Evolutionary conservation across 2,329 filamentous ascomycete genomes (phyloP).

Genomic region (Colletotrichum simmondsii): DNA sequence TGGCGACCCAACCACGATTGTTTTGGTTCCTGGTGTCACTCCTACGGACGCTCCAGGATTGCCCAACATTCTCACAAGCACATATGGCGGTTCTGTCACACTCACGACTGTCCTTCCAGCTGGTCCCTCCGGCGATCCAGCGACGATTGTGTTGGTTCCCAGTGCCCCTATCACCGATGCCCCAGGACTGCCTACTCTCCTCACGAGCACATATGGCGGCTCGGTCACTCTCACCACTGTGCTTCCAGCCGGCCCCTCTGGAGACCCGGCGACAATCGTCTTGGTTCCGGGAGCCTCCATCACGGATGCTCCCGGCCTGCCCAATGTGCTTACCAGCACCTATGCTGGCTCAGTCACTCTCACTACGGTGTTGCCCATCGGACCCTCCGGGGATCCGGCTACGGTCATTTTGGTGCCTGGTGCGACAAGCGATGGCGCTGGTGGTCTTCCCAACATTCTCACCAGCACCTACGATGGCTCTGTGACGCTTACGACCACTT

Average conservation of each 20-base stretch:
- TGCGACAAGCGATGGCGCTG: background rate
- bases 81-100: background rate
- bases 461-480: conserved; percentile 8
- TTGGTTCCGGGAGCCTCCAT: background rate
- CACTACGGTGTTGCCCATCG: background rate
- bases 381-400: background rate
- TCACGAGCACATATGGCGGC: background rate
- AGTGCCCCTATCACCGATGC: background rate
- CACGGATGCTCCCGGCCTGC: background rate
- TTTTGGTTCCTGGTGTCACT: background rate
- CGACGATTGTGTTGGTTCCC: background rate
- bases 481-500: background rate
- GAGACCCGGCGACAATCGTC: background rate
- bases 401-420: background rate
- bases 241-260: background rate
- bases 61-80: background rate
- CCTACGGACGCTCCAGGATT: background rate
- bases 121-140: background rate
- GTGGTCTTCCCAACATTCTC: background rate
- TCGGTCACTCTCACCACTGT: background rate
- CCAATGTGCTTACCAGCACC: background rate
- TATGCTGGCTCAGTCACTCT: background rate
- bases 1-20: background rate
- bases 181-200: background rate
- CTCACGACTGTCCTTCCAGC: background rate